phyloP scores from a whole-genome alignment of 495 filamentous ascomycete genomes.

The Xylaria cubensis region DNA sequence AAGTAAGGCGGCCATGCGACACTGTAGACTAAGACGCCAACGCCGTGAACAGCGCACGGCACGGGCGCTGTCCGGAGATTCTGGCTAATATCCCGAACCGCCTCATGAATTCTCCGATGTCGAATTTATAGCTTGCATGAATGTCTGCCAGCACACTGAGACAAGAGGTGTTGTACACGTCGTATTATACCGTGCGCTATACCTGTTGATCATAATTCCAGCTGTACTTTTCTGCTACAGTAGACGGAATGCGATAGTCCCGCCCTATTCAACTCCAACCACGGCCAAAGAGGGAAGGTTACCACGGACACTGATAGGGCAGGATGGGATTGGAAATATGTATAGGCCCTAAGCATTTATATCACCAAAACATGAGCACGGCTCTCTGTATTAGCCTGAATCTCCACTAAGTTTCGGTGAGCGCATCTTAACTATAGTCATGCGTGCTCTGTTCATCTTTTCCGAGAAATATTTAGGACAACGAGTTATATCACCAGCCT shows the following conservation, averaged over 20 bases:
- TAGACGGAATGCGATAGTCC: neutral
- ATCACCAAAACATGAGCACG: neutral
- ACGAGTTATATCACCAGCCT: neutral
- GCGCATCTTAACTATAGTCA: neutral
- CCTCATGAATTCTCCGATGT: neutral
- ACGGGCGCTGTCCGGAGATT: slow-evolving; percentile 9
- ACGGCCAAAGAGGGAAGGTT: neutral
- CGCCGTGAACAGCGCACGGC: neutral
- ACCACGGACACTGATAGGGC: neutral
- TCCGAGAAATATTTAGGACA: neutral
- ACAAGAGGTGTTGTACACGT: slow-evolving; percentile 1
- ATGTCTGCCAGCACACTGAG: neutral
- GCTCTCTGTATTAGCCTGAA: slow-evolving; percentile 17
- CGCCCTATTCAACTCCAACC: neutral
- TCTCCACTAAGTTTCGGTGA: neutral
- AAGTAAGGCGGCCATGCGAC: neutral
- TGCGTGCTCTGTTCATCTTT: neutral
- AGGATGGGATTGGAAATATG: neutral
- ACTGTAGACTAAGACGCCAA: neutral
- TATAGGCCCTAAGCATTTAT: neutral
- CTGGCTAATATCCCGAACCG: slow-evolving; percentile 10
- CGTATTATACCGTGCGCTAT: slow-evolving; percentile 9
- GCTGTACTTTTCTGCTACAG: neutral
- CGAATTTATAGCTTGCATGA: neutral
- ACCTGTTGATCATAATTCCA: slow-evolving; percentile 11